Percentiles rank a stretch among this genome's conserved stretches.
Evolutionary conservation across 2,329 filamentous ascomycete species (phyloP).

Genomic region (Coniella vitis): DNA sequence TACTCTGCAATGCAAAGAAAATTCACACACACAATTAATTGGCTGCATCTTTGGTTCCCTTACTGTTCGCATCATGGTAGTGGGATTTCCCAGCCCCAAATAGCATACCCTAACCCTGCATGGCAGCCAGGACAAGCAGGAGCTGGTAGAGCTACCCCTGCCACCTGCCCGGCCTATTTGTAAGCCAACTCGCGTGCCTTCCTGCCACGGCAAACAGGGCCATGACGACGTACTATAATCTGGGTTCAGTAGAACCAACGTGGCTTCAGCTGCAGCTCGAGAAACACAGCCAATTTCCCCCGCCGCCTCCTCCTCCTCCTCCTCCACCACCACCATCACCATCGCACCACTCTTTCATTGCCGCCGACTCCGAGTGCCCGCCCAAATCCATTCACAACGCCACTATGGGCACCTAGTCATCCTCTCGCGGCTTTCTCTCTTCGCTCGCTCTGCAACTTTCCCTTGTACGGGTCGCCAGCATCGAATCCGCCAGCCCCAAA

Average conservation of each 20-base stretch:
- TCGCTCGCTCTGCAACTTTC: slow-evolving; percentile 1
- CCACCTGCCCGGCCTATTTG: neutral
- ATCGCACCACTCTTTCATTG: neutral
- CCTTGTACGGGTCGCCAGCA: neutral
- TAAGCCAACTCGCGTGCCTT: neutral
- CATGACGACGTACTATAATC: slow-evolving; percentile 7
- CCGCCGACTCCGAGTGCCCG: neutral
- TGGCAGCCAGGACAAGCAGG: neutral
- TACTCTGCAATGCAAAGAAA: too few species aligned
- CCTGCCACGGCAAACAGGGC: neutral
- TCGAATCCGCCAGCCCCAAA: neutral
- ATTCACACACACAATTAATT: too few species aligned
- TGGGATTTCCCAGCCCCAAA: too few species aligned
- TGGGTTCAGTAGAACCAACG: slow-evolving; percentile 16
- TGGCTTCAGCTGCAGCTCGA: slow-evolving; percentile 18
- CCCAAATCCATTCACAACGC: slow-evolving; percentile 3
- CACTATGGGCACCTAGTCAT: slow-evolving; percentile 16
- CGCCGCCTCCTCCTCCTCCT: too few species aligned
- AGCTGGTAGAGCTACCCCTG: neutral
- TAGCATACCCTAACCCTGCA: neutral
- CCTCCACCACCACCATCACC: slow-evolving; percentile 10
- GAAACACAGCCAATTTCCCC: too few species aligned
- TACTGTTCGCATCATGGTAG: too few species aligned
- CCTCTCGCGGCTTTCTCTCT: neutral
- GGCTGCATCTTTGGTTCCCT: too few species aligned